A percentile compares a stretch with the other conserved stretches of the same genome.
Conservation (phyloP, 805 yeast species). For the Candida argentea region DNA sequence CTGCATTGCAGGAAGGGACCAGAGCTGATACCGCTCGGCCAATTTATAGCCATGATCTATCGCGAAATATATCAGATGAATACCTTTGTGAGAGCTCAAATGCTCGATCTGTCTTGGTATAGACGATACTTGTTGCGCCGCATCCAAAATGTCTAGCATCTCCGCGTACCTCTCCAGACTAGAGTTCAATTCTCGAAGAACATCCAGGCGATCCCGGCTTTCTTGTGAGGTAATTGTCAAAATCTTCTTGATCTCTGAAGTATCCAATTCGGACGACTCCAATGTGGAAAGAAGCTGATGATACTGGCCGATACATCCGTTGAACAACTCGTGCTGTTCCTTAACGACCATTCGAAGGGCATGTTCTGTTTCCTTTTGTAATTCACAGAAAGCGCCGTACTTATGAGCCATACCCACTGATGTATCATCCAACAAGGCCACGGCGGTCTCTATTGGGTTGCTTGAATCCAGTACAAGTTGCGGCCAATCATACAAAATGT, state of each 20-base stretch:
- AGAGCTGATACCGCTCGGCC: conserved; percentile 43
- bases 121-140: conserved; percentile 48
- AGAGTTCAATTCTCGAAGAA: conserved; percentile 54
- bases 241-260: conserved; percentile 37
- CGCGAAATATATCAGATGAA: conserved; percentile 51
- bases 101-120: conserved; percentile 58
- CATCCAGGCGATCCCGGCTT: conserved; percentile 43
- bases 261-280: conserved; percentile 52
- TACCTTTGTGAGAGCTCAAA: conserved; percentile 58
- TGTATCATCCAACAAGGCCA: conserved; percentile 73
- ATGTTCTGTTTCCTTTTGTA: conserved; percentile 46
- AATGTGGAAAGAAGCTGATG: conserved; percentile 57
- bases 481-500: conserved; percentile 35
- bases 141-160: conserved; percentile 59
- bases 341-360: conserved; percentile 64
- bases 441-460: conserved; percentile 79
- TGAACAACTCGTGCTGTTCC: conserved; percentile 75
- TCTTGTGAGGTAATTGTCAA: conserved; percentile 40
- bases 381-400: conserved; percentile 51
- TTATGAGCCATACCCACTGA: conserved; percentile 86
- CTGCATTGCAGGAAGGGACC: conserved; percentile 46
- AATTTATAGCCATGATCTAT: conserved; percentile 32
- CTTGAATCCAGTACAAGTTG: conserved; percentile 35
- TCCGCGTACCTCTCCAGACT: conserved; percentile 54
- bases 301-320: conserved; percentile 77